phyloP scores from a whole-genome alignment of 164 flowering plant genomes.

The Malania oleifera region DNA sequence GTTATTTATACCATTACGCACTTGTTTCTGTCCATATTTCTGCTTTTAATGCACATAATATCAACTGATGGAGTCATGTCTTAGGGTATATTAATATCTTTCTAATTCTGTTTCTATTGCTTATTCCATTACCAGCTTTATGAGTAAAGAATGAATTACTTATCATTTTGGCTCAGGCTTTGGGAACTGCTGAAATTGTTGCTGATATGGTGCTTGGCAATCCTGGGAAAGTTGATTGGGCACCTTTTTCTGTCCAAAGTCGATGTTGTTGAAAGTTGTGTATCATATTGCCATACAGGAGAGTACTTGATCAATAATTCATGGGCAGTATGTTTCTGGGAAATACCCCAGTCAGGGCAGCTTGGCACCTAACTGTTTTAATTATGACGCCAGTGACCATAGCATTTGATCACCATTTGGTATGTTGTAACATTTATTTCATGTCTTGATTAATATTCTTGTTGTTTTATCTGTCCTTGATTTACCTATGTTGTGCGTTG shows the following conservation, averaged over 20 bases:
- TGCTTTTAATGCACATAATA: neutral
- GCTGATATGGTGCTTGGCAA: slow-evolving; percentile 70
- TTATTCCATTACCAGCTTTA: neutral
- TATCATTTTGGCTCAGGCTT: slow-evolving; percentile 43
- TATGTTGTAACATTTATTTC: neutral
- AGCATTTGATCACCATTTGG: neutral
- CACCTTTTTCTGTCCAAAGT: slow-evolving; percentile 51
- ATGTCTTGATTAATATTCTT: neutral
- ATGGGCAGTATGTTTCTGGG: neutral
- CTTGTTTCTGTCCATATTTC: neutral
- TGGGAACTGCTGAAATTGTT: slow-evolving; percentile 95
- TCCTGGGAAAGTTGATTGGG: slow-evolving; percentile 38
- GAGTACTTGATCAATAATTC: neutral
- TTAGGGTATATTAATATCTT: neutral
- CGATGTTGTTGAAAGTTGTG: slow-evolving; percentile 21
- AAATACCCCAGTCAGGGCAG: neutral
- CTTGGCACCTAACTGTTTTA: neutral
- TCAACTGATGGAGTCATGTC: neutral
- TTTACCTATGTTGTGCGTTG: too few relatives aligned
- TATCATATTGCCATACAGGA: neutral
- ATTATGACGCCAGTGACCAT: neutral
- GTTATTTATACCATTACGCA: neutral
- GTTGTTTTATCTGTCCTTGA: neutral
- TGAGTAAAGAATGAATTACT: neutral
- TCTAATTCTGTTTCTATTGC: neutral